Percentiles rank a stretch among this genome's conserved stretches.
Evolutionary conservation across 1,284 basidiomycete species (phyloP).

Genomic region (Chondrostereum purpureum): DNA sequence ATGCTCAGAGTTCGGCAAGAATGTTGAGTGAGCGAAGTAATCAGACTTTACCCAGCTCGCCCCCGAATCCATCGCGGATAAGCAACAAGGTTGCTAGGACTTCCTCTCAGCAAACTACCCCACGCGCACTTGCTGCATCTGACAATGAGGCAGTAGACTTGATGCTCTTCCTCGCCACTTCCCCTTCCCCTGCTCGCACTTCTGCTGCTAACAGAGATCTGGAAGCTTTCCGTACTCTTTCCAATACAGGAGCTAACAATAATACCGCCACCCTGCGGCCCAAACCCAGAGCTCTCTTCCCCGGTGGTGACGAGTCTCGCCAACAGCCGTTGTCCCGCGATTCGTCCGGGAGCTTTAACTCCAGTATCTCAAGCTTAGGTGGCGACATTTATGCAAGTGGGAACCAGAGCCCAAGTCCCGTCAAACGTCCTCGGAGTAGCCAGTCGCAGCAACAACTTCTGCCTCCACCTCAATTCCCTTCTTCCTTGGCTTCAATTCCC

Average conservation of each 20-base stretch:
- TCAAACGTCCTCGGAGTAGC: not conserved
- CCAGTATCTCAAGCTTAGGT: constrained; percentile 35
- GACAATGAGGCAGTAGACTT: constrained; percentile 76
- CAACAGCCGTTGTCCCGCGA: constrained; percentile 17
- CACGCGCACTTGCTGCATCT: constrained; percentile 38
- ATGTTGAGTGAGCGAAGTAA: too few species aligned
- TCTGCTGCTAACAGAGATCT: constrained; percentile 47
- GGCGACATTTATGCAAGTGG: constrained; percentile 28
- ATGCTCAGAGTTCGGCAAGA: constrained; percentile 56
- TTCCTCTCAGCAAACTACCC: constrained; percentile 21
- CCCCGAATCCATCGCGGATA: constrained; percentile 21
- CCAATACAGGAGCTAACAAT: constrained; percentile 23
- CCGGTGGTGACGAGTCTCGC: constrained; percentile 19
- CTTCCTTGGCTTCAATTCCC: constrained; percentile 16
- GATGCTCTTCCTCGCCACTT: constrained; percentile 74
- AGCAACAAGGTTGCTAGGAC: constrained; percentile 20
- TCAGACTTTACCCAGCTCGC: too few species aligned
- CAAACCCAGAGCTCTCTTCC: constrained; percentile 65
- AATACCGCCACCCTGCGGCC: constrained; percentile 39
- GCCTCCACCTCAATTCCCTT: constrained; percentile 24
- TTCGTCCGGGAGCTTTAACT: constrained; percentile 32
- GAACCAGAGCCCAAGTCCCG: not conserved
- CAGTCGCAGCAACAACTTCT: constrained; percentile 23
- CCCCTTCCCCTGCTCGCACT: constrained; percentile 71
- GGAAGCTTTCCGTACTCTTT: constrained; percentile 47